Base-by-base conservation (phyloP, 1,284 basidiomycete genomes). In the Neotropicomus parvogracilis region DNA sequence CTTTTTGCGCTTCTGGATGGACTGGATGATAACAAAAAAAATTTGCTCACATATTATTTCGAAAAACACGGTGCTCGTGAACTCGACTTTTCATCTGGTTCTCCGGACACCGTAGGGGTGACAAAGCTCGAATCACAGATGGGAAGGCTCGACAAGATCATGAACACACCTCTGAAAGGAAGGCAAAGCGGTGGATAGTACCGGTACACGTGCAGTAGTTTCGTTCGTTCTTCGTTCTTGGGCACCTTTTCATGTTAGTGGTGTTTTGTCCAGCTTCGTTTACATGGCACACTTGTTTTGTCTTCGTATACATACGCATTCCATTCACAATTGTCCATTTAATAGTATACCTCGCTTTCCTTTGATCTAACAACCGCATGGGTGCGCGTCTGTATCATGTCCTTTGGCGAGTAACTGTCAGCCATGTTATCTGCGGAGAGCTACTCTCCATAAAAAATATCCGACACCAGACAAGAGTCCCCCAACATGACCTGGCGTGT, bases 11-110 rank as follows among this genome's bases (percentile, higher is more conserved):
- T 92, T 26, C 70, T 91, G 33, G 87, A 88, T 49, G 87, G 85
- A 10, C 73, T 92, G 29, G 80, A 84, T 12, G 84, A 88, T 54
- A 88, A 88, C 59, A 89, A 91, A 74, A 90, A 89, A 73, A 91
- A 91, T 61, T 71, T 91, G 24, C 71, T 91, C 43, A 88, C 88
- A 2, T 91, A 91, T 57, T 73, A 91, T 46, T 91, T 91, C 56
- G 88, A 90, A 63, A 91, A 90, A 64, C 85, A 89, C 58, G 80
- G 82, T 28, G 84, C 78, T 12, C 73, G 86, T 38, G 81, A 77
- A 39, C 54, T 62, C 16, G 65, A 67, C 44, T 63, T 66, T 47
- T 56, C 57, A 8, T 54, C 59, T 12, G 57, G 60, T 2, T 60
- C 62, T 28, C 64, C 66, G n/a, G 63, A 67, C 6, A 37, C 41